Percentiles rank a stretch among this genome's conserved stretches.
Conservation (phyloP, 805 yeast species). For the Candida silvicultrix region DNA sequence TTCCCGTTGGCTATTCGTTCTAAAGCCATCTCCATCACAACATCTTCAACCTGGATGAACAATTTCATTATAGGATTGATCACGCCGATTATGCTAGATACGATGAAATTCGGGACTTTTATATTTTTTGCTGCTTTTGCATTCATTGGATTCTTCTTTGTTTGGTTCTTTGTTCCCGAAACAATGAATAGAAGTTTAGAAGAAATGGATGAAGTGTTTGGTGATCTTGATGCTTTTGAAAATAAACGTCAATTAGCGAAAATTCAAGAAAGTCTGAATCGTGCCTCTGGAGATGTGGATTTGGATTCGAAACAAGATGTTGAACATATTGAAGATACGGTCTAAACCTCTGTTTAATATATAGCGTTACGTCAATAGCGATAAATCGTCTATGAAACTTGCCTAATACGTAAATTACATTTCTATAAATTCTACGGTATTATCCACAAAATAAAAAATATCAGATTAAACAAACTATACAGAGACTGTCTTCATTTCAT, state of each 20-base stretch:
- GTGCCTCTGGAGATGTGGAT: not conserved
- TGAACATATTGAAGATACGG: not conserved
- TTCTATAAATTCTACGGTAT: no score
- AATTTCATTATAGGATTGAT: slow-evolving; percentile 39
- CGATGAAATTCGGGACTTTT: slow-evolving; percentile 36
- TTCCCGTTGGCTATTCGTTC: slow-evolving; percentile 36
- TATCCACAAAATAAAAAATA: no score
- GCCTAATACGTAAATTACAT: no score
- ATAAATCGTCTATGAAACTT: no score
- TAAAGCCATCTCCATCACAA: slow-evolving; percentile 36
- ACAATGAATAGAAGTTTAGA: slow-evolving; percentile 4
- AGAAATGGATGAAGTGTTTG: slow-evolving; percentile 7
- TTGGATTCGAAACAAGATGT: not conserved
- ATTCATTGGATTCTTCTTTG: slow-evolving; percentile 2
- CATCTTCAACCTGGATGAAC: slow-evolving; percentile 41
- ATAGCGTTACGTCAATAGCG: no score
- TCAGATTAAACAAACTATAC: not conserved
- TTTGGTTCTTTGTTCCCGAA: slow-evolving; percentile 3
- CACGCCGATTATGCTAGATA: slow-evolving; percentile 35
- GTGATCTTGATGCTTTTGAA: slow-evolving; percentile 3
- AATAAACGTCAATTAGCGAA: slow-evolving; percentile 1
- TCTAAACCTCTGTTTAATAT: not conserved
- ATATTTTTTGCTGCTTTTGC: slow-evolving; percentile 22
- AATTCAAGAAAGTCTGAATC: not conserved
- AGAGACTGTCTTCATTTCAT: not conserved